phyloP scores from a whole-genome alignment of 2,329 filamentous ascomycete species.

The Ophiostoma pallidulum region DNA sequence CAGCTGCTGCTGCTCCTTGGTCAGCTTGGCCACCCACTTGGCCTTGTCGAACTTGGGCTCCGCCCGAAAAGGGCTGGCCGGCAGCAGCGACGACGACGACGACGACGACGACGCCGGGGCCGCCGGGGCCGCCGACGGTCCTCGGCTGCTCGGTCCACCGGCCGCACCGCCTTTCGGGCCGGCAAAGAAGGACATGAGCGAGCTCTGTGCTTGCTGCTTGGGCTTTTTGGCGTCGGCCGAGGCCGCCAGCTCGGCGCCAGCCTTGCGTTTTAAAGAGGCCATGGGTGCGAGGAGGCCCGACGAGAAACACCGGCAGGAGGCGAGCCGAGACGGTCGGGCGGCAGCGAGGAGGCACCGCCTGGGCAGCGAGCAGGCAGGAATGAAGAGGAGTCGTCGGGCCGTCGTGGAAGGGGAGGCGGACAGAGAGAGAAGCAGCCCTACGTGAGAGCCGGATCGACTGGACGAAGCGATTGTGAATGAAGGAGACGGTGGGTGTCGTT shows the following conservation, averaged over 20 bases:
- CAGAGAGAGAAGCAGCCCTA: neutral
- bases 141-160: neutral
- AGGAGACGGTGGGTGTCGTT: too few relatives aligned
- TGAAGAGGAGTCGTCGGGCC: neutral
- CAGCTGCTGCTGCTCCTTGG: constrained; percentile 69
- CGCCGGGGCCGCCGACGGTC: neutral
- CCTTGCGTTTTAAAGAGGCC: constrained; percentile 58
- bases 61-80: constrained; percentile 13
- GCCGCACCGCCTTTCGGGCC: constrained; percentile 41
- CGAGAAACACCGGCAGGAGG: neutral
- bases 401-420: neutral
- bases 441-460: neutral
- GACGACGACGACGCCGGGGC: constrained; percentile 8
- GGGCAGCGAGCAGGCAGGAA: neutral
- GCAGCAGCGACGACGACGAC: constrained; percentile 10
- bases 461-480: constrained; percentile 3
- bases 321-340: neutral
- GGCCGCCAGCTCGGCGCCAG: constrained; percentile 31
- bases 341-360: constrained; percentile 1
- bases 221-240: constrained; percentile 55
- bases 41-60: constrained; percentile 69
- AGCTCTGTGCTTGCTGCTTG: constrained; percentile 53
- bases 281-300: constrained; percentile 25
- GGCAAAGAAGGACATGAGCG: constrained; percentile 85
- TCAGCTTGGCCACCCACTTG: constrained; percentile 77